phyloP scores from a whole-genome alignment of 1,139 yeast genomes.

The Trichomonascaceae sp. region DNA sequence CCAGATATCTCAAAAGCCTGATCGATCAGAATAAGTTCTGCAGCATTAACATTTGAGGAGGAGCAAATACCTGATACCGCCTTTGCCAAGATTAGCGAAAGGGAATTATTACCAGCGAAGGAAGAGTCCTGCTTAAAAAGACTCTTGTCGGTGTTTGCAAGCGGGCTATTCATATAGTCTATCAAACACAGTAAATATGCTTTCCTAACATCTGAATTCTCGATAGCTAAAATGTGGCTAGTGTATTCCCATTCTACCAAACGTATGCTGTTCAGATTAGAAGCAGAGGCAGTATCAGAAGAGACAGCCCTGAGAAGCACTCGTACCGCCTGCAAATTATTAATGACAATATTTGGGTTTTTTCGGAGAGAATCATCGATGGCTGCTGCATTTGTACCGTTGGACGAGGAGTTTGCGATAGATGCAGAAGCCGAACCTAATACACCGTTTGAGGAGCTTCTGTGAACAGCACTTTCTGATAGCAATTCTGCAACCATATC shows the following conservation, averaged over 20 bases:
- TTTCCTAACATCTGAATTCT: constrained; percentile 22
- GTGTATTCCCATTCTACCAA: constrained; percentile 32
- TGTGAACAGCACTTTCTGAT: not conserved
- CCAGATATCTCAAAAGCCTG: constrained; percentile 21
- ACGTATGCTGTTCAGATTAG: constrained; percentile 16
- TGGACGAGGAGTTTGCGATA: not conserved
- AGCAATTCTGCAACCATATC: constrained; percentile 58
- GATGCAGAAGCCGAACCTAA: not conserved
- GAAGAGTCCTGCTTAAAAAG: not conserved
- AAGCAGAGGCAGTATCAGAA: constrained; percentile 9
- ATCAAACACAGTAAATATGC: constrained; percentile 26
- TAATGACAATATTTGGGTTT: constrained; percentile 12
- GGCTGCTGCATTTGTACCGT: not conserved
- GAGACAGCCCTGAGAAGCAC: constrained; percentile 17
- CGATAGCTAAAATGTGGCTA: constrained; percentile 27
- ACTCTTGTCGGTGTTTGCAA: constrained; percentile 4
- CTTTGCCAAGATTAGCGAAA: not conserved
- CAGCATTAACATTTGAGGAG: not conserved
- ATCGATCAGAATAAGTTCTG: constrained; percentile 10
- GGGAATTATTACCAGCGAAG: not conserved
- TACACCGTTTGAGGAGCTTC: not conserved
- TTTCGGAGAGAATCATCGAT: not conserved
- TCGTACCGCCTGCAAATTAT: constrained; percentile 23
- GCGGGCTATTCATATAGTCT: constrained; percentile 18
- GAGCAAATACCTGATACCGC: not conserved